Base-by-base conservation (phyloP, 116 monocot genomes). In the Dioscorea cayenensis region DNA sequence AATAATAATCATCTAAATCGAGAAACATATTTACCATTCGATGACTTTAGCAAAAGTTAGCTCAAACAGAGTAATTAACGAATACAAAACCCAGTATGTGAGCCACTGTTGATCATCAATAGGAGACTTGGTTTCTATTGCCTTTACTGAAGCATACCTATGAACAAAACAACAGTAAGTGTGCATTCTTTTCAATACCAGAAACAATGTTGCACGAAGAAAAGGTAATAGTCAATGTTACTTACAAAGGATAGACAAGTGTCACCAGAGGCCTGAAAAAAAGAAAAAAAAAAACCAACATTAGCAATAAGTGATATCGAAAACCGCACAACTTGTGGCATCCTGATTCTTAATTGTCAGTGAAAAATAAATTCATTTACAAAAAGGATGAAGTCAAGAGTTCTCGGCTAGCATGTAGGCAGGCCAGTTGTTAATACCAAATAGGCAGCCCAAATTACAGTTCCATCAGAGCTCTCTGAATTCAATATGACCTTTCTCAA, bases 241-340 rank as follows among this genome's bases (percentile, higher is more conserved):
- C 96, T 97, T 84, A 97, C 96, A 97, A 74, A 68, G 96, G 96
- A 72, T 97, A 97, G 49, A 78, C 90, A 63, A 92, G 81, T 17
- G 92, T 87, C 49, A 97, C 73, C 66, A 92, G 25, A 25, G 96
- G 96, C 81, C 96, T 92, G 92, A 65, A 88, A 60, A 65, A 22
- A 65, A n/a, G 49, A 9, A 49, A 49, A 12, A 10, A 36, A 68
- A 5, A 36, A 55, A 18, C n/a, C 32, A 32, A 55, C 17, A 5
- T 55, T 16, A 18, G n/a, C 14, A 18, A 55, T n/a, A 55, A 55
- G n/a, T 16, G n/a, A 55, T n/a, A 12, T 14, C 18, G 3, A 55
- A 55, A 16, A 55, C 16, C 5, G n/a, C n/a, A n/a, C 55, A 55
- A 18, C n/a, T 55, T 12, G 12, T n/a, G 12, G 55, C 10, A 16